Base-by-base conservation (phyloP, 768 basidiomycete genomes). In the Lepiota venenata region DNA sequence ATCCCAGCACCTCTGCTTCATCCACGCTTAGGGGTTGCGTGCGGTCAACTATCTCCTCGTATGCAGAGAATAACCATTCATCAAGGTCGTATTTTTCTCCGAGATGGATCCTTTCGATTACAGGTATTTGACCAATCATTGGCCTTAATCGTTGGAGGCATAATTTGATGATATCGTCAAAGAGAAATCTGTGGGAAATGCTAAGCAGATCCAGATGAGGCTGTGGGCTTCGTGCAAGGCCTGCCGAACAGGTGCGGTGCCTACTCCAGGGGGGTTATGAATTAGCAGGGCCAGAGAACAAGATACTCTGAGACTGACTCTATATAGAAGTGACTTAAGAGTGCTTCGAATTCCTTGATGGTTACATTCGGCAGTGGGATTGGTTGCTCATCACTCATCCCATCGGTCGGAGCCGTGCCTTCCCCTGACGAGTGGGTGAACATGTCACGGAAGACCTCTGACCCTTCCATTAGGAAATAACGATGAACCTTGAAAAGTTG, bases 271-370 rank as follows among this genome's bases (percentile, higher is more conserved):
- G 25, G 21, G 6, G 11, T n/a, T 32, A 47, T 11, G 1, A 43
- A 18, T 47, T 11, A 36, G 32, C 27, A 25, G 25, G 25, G 25
- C 25, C 25, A 25, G 25, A 25, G 25, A 2, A 5, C 25, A 25
- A 2, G 25, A 5, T 2, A 5, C 2, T 25, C 25, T 22, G 41
- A 49, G n/a, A 61, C 70, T 43, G 45, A 74, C 76, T 69, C 61
- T 8, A 69, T 52, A 52, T 76, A 74, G 32, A 75, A 70, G 57
- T 71, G 75, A 10, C 73, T 65, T 18, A 74, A 61, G 2, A 76
- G 63, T 16, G 62, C 62, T 50, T 74, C 72, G 47, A 76, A 73
- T 52, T 77, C 73, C 3, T 50, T 37, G 5, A 52, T 41, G 3
- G 61, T 68, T 10, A 74, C 72, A 15, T 63, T 70, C 2, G 67